Conservation (phyloP, 768 basidiomycete genomes). For the Cubamyces sp. region DNA sequence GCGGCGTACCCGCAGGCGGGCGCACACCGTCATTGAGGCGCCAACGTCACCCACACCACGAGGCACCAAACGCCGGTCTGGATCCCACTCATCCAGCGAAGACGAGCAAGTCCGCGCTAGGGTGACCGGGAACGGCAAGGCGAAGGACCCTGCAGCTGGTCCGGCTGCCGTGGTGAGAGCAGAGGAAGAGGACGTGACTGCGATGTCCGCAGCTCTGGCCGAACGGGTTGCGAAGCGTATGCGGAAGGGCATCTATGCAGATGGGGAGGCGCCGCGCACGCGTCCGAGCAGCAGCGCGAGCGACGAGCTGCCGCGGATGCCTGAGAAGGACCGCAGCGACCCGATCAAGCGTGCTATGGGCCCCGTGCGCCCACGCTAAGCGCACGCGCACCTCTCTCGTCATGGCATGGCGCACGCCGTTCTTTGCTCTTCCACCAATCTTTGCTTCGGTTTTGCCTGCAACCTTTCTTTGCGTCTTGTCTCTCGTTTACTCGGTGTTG, state of each 20-base stretch:
- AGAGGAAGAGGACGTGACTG: constrained; percentile 26
- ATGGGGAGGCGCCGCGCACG: constrained; percentile 23
- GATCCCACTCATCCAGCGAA: constrained; percentile 13
- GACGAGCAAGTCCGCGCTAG: not conserved
- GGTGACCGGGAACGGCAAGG: constrained; percentile 12
- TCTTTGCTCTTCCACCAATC: not conserved
- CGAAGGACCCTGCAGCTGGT: constrained; percentile 4
- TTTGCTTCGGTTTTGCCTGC: not conserved
- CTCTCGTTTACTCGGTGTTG: constrained; percentile 1
- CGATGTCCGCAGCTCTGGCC: constrained; percentile 23
- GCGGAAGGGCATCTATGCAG: constrained; percentile 13
- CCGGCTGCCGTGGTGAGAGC: not conserved
- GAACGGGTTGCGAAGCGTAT: constrained; percentile 24
- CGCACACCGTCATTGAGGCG: not conserved
- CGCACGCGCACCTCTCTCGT: not conserved
- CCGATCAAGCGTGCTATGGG: constrained; percentile 30
- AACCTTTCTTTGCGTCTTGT: not conserved
- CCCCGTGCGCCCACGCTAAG: constrained; percentile 11
- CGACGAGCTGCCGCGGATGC: constrained; percentile 13
- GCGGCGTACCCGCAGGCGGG: constrained; percentile 27
- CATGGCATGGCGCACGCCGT: not conserved
- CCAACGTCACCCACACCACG: constrained; percentile 13
- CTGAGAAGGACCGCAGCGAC: constrained; percentile 31
- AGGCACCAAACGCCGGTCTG: constrained; percentile 7
- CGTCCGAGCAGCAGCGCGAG: constrained; percentile 21